Percentiles rank a stretch among this genome's conserved stretches.
phyloP scores from a whole-genome alignment of 345 rosid species.

The Pistacia atlantica region DNA sequence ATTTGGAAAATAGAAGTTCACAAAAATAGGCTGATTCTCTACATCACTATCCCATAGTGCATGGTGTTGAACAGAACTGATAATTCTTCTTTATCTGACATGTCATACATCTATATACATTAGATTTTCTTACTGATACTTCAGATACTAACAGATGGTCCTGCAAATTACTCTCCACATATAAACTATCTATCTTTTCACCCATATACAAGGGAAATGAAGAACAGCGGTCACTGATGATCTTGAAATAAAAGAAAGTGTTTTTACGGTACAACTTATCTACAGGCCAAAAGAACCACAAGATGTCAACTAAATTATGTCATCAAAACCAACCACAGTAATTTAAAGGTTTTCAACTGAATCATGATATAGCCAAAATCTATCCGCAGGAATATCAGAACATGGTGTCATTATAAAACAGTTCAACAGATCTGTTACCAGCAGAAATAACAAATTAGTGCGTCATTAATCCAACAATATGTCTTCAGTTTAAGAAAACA shows the following conservation, averaged over 20 bases:
- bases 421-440: background rate
- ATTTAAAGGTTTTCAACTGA: no score
- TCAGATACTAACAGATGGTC: background rate
- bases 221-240: background rate
- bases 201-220: background rate
- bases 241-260: background rate
- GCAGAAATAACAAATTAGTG: background rate
- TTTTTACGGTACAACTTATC: no score
- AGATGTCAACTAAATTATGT: no score
- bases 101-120: background rate
- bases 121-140: background rate
- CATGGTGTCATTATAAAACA: background rate
- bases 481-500: background rate
- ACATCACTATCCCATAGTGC: background rate
- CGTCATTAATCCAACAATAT: background rate
- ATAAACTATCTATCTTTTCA: background rate
- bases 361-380: background rate
- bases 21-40: background rate
- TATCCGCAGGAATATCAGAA: background rate
- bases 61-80: background rate
- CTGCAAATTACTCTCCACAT: background rate
- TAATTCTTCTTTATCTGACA: background rate
- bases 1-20: background rate
- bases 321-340: no score
- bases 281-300: no score